Percentiles rank a stretch among this genome's conserved stretches.
Conservation (phyloP, 73 alveolate species). For the Paramecium caudatum region DNA sequence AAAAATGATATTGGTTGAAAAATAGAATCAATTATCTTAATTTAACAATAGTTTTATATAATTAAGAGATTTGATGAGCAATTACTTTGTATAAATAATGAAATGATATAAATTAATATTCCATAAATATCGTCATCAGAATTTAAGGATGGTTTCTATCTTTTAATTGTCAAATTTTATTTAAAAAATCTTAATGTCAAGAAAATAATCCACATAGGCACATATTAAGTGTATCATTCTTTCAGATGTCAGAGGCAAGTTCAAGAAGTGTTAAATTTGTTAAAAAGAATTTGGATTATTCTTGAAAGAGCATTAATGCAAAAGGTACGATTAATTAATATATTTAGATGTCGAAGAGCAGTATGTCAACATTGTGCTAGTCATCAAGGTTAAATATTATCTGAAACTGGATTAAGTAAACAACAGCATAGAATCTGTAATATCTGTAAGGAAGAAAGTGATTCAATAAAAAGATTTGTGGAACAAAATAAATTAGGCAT, state of each 20-base stretch:
- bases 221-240: not conserved
- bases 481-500: slow-evolving; percentile 25
- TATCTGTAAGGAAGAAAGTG: slow-evolving; percentile 48
- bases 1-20: not conserved
- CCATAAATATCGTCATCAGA: no score
- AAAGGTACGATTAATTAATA: slow-evolving; percentile 1
- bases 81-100: slow-evolving; percentile 28
- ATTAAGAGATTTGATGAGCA: slow-evolving; percentile 38
- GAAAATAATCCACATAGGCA: not conserved
- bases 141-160: no score
- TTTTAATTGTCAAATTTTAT: no score
- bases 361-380: slow-evolving; percentile 34
- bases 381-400: not conserved
- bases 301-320: slow-evolving; percentile 35
- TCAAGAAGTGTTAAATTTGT: slow-evolving; percentile 55
- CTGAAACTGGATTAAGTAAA: not conserved
- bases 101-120: slow-evolving; percentile 1
- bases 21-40: not conserved
- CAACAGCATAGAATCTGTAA: slow-evolving; percentile 36
- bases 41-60: not conserved
- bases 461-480: slow-evolving; percentile 12
- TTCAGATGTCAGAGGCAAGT: not conserved
- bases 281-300: slow-evolving; percentile 20
- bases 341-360: slow-evolving; percentile 49
- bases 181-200: slow-evolving; percentile 26